phyloP scores from a whole-genome alignment of 345 rosid genomes.

The Erysimum cheiranthoides region DNA sequence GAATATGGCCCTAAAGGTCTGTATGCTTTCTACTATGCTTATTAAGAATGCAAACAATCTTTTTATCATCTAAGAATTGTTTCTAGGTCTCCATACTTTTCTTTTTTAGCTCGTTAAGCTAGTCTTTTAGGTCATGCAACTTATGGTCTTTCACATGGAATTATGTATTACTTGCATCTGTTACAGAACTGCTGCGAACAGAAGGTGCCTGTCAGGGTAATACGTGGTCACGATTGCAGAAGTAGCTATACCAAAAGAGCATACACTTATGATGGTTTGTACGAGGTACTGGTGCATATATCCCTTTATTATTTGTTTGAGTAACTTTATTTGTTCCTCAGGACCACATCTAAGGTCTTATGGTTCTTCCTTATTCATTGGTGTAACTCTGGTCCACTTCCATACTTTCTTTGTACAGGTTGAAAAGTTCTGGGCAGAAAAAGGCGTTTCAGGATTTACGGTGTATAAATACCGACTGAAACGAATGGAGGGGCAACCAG shows the following conservation, averaged over 20 bases:
- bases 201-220: conserved; percentile 73
- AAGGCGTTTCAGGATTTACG: conserved; percentile 89
- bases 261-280: conserved; percentile 93
- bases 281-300: conserved; percentile 57
- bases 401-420: conserved; percentile 60
- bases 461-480: conserved; percentile 75
- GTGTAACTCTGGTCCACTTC: conserved; percentile 18
- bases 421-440: conserved; percentile 80
- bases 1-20: conserved; percentile 91
- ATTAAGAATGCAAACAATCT: neutral
- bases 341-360: conserved; percentile 1
- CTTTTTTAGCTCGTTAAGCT: neutral
- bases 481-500: conserved; percentile 80
- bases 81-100: conserved; percentile 14
- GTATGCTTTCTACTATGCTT: conserved; percentile 26
- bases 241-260: conserved; percentile 75
- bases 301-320: conserved; percentile 14
- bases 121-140: neutral
- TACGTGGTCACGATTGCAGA: conserved; percentile 75
- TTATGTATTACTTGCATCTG: conserved; percentile 14
- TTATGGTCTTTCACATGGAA: conserved; percentile 25
- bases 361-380: conserved; percentile 2
- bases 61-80: conserved; percentile 3
- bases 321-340: neutral
- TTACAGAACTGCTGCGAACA: conserved; percentile 77